Base-by-base conservation (phyloP, 768 basidiomycete species). In the Dioszegia crocea region DNA sequence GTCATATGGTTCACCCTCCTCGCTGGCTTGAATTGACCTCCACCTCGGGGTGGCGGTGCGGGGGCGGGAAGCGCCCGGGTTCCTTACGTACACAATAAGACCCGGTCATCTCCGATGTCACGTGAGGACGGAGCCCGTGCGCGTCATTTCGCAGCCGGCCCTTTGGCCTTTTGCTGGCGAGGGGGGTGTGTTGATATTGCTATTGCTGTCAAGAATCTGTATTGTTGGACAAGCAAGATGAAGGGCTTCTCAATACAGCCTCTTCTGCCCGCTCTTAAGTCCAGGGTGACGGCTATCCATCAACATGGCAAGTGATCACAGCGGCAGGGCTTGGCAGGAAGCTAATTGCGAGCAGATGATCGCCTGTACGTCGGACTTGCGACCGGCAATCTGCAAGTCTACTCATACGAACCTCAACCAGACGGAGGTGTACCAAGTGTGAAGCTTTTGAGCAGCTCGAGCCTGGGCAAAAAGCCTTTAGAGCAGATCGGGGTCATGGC, bases 401-500 rank as follows among this genome's bases (percentile, higher is more conserved):
- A 77, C 56, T 60, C 64, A 6, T 68, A 70, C 21, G 62, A 67
- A 0, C 23, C 46, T 9, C 29, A 50, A 10, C 17, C 57, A 5
- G 57, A 57, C 26, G 57, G 59, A 6, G 68, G 53, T n/a, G 36
- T 60, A n/a, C 48, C 57, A n/a, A 8, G 31, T 24, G 46, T 62
- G 19, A 64, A 64, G 48, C 62, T 67, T 14, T 36, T 67, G n/a
- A 64, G 62, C 30, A 63, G 57, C 6, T 55, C 62, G 51, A 23
- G 30, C 0, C 16, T 66, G 0, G 41, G 45, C 2, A 62, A 61
- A 31, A 49, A 82, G 68, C 80, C 88, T 14, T 88, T 99, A 41
- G 94, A 98, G 56, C 91, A 93, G 71, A 79, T 99, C 2, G 89
- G 86, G 0, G 87, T 86, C 53, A 82, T 97, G 63, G 86, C 86